Percentiles rank a stretch among this genome's conserved stretches.
phyloP scores from a whole-genome alignment of 139 green algal species.

The Coelastrella sp. region DNA sequence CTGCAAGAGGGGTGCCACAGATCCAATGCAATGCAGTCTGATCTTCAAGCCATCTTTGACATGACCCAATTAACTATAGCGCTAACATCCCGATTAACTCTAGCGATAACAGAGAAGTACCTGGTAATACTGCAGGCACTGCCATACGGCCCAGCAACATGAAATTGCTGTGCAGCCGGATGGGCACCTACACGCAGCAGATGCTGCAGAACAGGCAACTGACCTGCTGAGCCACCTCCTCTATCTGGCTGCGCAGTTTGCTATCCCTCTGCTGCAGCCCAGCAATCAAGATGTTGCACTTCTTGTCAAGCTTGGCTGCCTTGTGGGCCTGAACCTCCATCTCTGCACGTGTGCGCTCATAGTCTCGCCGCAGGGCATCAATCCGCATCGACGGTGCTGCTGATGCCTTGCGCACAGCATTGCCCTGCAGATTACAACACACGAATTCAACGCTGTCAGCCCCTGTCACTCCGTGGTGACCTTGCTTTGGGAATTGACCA shows the following conservation, averaged over 20 bases:
- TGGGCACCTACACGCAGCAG: too few species aligned
- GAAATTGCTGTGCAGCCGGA: too few species aligned
- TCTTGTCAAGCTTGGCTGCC: conserved; percentile 84
- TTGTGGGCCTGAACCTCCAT: conserved; percentile 83
- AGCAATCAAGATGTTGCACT: conserved; percentile 58
- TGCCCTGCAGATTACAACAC: neutral
- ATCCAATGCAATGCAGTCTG: too few species aligned
- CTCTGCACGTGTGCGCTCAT: conserved; percentile 68
- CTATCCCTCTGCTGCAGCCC: conserved; percentile 59
- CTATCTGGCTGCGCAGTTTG: conserved; percentile 52
- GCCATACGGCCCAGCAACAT: too few species aligned
- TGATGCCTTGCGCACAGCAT: conserved; percentile 64
- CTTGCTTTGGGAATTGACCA: too few species aligned
- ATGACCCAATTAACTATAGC: too few species aligned
- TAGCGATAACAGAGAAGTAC: too few species aligned
- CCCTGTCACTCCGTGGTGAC: neutral
- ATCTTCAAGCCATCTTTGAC: too few species aligned
- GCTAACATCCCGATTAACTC: too few species aligned
- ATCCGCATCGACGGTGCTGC: conserved; percentile 68
- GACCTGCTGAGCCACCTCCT: conserved; percentile 48
- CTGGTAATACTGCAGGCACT: too few species aligned
- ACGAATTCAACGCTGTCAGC: neutral
- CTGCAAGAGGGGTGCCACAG: neutral
- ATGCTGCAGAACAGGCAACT: too few species aligned
- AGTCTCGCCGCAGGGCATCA: conserved; percentile 66